Evolutionary conservation across 768 basidiomycete species (phyloP).

Genomic region (Albatrellus ellisii): DNA sequence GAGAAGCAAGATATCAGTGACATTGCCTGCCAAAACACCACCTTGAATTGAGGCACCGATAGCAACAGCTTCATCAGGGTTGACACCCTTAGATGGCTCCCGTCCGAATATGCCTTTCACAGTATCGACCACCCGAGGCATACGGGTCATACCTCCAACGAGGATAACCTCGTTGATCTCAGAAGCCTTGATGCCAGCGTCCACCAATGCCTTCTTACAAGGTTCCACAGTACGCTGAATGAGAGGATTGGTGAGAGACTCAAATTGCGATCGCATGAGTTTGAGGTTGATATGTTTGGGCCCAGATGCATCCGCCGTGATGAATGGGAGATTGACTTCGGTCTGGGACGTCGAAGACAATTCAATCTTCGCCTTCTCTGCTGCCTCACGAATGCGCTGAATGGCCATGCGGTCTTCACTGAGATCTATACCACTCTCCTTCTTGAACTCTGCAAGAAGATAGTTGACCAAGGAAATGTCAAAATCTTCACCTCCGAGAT

Average conservation of each 20-base stretch:
- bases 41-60: conserved; percentile 98
- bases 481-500: conserved; percentile 93
- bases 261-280: conserved; percentile 82
- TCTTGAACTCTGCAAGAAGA: conserved; percentile 89
- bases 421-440: conserved; percentile 75
- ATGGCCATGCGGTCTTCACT: conserved; percentile 88
- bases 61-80: conserved; percentile 98
- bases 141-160: conserved; percentile 97
- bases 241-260: conserved; percentile 68
- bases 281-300: conserved; percentile 96
- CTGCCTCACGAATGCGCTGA: conserved; percentile 97
- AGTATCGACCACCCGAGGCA: conserved; percentile 91
- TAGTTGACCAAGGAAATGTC: conserved; percentile 82
- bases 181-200: conserved; percentile 85
- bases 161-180: conserved; percentile 96
- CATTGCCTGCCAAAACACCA: conserved; percentile 93
- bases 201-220: conserved; percentile 92
- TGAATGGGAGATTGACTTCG: conserved; percentile 96
- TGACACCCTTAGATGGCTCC: conserved; percentile 97
- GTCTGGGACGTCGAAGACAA: conserved; percentile 91
- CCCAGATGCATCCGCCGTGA: conserved; percentile 89
- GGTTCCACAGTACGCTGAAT: conserved; percentile 88
- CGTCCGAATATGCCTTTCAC: conserved; percentile 92
- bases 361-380: conserved; percentile 99
- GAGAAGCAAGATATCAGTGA: conserved; percentile 88